Evolutionary conservation across 257 asterid genomes (phyloP), one percentile per base, ranked within the genome.

Genomic region (Solanum phureja): DNA sequence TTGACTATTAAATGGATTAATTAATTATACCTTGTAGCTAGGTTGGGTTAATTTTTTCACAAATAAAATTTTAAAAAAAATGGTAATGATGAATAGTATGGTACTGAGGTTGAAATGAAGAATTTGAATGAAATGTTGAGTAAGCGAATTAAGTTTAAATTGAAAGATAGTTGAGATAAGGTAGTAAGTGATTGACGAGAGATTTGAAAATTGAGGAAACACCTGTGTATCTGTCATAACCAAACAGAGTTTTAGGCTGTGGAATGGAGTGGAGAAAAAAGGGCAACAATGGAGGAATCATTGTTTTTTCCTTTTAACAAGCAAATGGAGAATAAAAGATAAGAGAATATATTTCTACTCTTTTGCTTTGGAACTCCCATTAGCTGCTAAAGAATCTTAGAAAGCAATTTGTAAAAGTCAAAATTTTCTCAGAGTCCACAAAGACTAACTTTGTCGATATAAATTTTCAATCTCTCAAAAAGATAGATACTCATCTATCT

Each of bases 281-380:
- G 31, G 44, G 33, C 16, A 74, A 37, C 46, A 74, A 37, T 74
- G 56, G 83, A 75, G 56, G 83, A 75, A 75, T 75, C 56, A 37
- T 12, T 35, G 83, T 29, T 23, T 60, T 74, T 74, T 23, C 52
- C 83, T 10, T 37, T 37, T 75, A 75, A 21, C 19, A 74, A 73
- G 49, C 31, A 75, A 75, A 23, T 23, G 31, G 56, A 75, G 83
- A 76, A 76, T 76, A 83, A 44, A 6, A 83, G 74, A 88, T 84
- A 88, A 89, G 86, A 87, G 93, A 92, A 94, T 52, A 44, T 42
- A 42, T 42, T 42, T 42, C 49, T 87, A 85, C 89, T 87, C 27
- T 81, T 27, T 66, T 85, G 12, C 87, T 52, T 56, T 56, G n/a
- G 64, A 56, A 56, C 23, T 56, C 64, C 64, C 8, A 34, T 72